These are phyloP conservation scores for Phytophthora ramorum DNA, from an alignment of 352 stramenopile species.

Conservation along the genomic window DNA sequence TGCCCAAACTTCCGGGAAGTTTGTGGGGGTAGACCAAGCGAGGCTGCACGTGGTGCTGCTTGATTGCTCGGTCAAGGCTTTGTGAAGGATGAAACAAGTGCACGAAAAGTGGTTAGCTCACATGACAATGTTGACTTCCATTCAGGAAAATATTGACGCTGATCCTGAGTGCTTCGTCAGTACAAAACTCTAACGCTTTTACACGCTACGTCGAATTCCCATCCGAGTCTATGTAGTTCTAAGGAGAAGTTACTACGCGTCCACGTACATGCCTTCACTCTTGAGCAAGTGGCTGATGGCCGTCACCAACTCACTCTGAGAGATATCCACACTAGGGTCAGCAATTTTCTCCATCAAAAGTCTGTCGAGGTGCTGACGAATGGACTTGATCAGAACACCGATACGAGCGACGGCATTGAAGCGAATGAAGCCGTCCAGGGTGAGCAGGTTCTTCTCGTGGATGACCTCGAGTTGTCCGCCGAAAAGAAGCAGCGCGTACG, in stretches of 20 bases:
- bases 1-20: slow-evolving; percentile 1
- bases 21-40: slow-evolving; percentile 18
- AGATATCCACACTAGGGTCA: slow-evolving; percentile 91
- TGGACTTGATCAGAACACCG: slow-evolving; percentile 96
- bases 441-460: slow-evolving; percentile 91
- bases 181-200: no score
- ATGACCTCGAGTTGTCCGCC: slow-evolving; percentile 93
- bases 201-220: neutral
- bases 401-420: slow-evolving; percentile 95
- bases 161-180: no score
- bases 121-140: no score
- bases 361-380: slow-evolving; percentile 94
- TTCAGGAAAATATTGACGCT: no score
- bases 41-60: no score
- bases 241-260: slow-evolving; percentile 8
- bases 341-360: slow-evolving; percentile 96
- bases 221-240: slow-evolving; percentile 2
- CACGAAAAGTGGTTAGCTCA: no score
- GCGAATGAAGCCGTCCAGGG: slow-evolving; percentile 92
- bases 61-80: no score
- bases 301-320: slow-evolving; percentile 83
- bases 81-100: no score
- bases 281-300: slow-evolving; percentile 84
- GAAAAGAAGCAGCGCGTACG: slow-evolving; percentile 98
- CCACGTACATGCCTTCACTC: slow-evolving; percentile 75